These are phyloP conservation scores for Gardenia jasminoides DNA, from an alignment of 257 asterid species.

Conservation along the genomic window DNA sequence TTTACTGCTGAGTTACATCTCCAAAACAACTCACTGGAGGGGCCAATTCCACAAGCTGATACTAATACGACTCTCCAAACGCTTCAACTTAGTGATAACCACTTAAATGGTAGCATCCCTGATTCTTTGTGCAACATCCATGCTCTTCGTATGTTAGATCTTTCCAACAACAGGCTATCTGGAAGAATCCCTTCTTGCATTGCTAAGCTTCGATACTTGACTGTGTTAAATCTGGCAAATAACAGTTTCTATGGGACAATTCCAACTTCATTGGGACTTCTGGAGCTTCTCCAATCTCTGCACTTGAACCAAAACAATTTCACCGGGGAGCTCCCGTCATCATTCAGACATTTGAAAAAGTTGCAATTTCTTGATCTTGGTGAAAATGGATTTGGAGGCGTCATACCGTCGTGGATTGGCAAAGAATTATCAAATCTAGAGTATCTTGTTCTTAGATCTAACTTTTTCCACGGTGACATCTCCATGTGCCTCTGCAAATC, in stretches of 20 bases:
- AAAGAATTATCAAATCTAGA: constrained; percentile 1
- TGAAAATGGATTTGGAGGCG: no score
- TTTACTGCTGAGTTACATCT: neutral
- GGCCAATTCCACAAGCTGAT: neutral
- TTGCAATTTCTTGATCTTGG: no score
- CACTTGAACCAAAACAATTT: constrained; percentile 27
- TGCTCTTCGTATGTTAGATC: no score
- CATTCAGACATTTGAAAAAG: neutral
- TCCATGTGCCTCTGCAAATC: constrained; percentile 23
- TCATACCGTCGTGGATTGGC: constrained; percentile 25
- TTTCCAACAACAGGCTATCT: constrained; percentile 13
- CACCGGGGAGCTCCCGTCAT: neutral
- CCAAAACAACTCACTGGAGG: constrained; percentile 4
- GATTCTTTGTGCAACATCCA: neutral
- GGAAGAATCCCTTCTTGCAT: constrained; percentile 21
- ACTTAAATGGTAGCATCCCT: constrained; percentile 6
- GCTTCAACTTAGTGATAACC: constrained; percentile 13
- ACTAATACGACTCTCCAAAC: neutral
- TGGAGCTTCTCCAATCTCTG: constrained; percentile 13
- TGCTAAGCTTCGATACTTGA: constrained; percentile 2
- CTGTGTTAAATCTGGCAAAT: constrained; percentile 1
- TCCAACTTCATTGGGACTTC: constrained; percentile 23
- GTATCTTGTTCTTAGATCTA: constrained; percentile 20
- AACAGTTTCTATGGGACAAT: constrained; percentile 25
- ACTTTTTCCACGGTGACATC: constrained; percentile 21